Evolutionary conservation across 2,329 filamentous ascomycete genomes (phyloP), one percentile per base, ranked within the genome.

Genomic region (Madurella fahalii): DNA sequence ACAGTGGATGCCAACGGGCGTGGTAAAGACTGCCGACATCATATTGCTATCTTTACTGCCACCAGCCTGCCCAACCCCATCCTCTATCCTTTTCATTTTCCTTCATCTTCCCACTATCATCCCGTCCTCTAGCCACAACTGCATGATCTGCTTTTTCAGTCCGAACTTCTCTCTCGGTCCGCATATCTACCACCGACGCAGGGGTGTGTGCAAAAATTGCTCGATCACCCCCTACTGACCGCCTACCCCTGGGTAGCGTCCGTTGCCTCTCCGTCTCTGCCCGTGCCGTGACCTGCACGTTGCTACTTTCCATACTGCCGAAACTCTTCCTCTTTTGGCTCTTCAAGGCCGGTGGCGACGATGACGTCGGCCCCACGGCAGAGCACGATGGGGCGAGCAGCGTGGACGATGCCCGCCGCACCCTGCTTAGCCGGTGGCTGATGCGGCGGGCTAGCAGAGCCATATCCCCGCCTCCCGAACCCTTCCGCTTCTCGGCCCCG

Each of bases 21-120:
- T 37, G 34, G 25, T 25, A 25, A 12, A 45, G 25, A 47, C 30
- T 37, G 11, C 32, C 16, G 16, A 8, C 16, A 18, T 9, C 40
- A 11, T 12, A 17, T 17, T n/a, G 1, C 34, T 18, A 31, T 30
- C 15, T 30, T 55, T 31, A 60, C 40, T 51, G 45, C 60, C 60
- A 61, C 60, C 60, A 62, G 9, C 52, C 48, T 3, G 47, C n/a
- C 58, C 58, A 62, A 4, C 57, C 50, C 49, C 57, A 57, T 2
- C 58, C 54, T 31, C 43, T 40, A 11, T 54, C 55, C 45, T 52
- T 58, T 17, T 50, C 52, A 44, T 56, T 59, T 7, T 54, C 57
- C 41, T 51, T 58, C 11, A 40, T 43, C 43, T 53, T 53, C 41
- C 40, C 37, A 34, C 16, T 41, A 17, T 41, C 48, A 9, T 34